Percentiles rank a stretch among this genome's conserved stretches.
Evolutionary conservation across 2,329 filamentous ascomycete genomes (phyloP).

Genomic region (Hypoxylon sp.): DNA sequence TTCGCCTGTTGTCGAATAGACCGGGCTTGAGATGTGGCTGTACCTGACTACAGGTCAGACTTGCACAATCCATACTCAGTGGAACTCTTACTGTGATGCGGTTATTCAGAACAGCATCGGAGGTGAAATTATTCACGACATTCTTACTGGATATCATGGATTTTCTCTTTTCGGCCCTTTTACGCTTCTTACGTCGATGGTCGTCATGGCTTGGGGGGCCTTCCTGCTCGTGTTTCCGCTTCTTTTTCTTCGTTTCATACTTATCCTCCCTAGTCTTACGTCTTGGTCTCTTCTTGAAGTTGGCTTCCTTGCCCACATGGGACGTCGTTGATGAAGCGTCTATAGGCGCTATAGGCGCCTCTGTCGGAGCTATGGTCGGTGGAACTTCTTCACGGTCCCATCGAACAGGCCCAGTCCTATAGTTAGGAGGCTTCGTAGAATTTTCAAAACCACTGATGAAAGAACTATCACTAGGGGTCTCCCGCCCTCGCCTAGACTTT

Average conservation of each 20-base stretch:
- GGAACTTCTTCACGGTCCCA: constrained; percentile 27
- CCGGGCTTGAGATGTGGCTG: constrained; percentile 56
- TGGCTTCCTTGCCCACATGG: constrained; percentile 16
- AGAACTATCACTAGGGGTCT: constrained; percentile 48
- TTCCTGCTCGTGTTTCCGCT: constrained; percentile 48
- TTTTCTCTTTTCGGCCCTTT: constrained; percentile 49
- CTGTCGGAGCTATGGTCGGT: constrained; percentile 21
- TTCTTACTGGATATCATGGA: constrained; percentile 59
- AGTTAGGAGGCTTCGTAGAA: constrained; percentile 32
- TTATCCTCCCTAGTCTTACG: constrained; percentile 70
- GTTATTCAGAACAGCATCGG: constrained; percentile 66
- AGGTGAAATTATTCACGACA: constrained; percentile 70
- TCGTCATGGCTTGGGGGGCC: constrained; percentile 28
- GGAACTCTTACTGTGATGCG: constrained; percentile 65
- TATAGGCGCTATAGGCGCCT: constrained; percentile 26
- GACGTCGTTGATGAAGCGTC: constrained; percentile 43
- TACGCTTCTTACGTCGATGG: constrained; percentile 39
- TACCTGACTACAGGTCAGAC: constrained; percentile 47
- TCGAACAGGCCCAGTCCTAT: constrained; percentile 14
- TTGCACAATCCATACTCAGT: background rate
- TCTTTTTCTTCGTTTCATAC: constrained; percentile 62
- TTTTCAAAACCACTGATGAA: constrained; percentile 47
- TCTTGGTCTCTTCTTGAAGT: constrained; percentile 66
- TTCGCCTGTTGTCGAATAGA: constrained; percentile 62
- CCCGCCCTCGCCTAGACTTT: constrained; percentile 45